Evolutionary conservation across 2,329 filamentous ascomycete genomes (phyloP).

Genomic region (Stemphylium lycopersici): DNA sequence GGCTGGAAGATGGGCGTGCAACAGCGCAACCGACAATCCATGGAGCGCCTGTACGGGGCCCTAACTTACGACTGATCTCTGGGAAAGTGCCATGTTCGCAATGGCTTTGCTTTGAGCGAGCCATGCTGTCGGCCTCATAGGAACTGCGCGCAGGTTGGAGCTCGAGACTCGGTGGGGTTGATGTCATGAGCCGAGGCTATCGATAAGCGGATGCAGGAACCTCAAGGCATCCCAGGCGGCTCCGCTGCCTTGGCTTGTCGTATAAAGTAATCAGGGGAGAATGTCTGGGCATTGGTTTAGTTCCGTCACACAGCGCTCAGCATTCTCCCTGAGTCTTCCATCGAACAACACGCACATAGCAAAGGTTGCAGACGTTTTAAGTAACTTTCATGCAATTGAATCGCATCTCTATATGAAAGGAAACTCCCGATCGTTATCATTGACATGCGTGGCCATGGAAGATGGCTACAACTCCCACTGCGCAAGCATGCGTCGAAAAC

Average conservation of each 20-base stretch:
- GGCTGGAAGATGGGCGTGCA: background rate
- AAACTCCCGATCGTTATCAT: slow-evolving; percentile 49
- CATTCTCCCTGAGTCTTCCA: too few relatives aligned
- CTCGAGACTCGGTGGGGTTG: slow-evolving; percentile 27
- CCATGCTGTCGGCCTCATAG: slow-evolving; percentile 40
- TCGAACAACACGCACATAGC: background rate
- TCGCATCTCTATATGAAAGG: slow-evolving; percentile 47
- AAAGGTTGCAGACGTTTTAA: slow-evolving; percentile 9
- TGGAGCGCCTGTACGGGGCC: background rate
- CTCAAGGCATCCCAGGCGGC: slow-evolving; percentile 8
- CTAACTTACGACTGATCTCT: slow-evolving; percentile 35
- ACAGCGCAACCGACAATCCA: background rate
- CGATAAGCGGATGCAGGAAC: slow-evolving; percentile 10
- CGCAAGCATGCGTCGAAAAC: slow-evolving; percentile 45
- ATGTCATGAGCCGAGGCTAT: slow-evolving; percentile 35
- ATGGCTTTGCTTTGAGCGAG: slow-evolving; percentile 35
- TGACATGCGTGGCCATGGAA: slow-evolving; percentile 45
- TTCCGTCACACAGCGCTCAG: too few relatives aligned
- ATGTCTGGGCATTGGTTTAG: too few relatives aligned
- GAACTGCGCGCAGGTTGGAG: slow-evolving; percentile 9
- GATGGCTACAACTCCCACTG: slow-evolving; percentile 33
- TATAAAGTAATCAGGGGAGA: background rate
- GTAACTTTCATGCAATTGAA: slow-evolving; percentile 44
- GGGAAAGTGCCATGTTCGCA: slow-evolving; percentile 40
- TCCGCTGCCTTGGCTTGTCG: background rate